Evolutionary conservation across 352 stramenopile species (phyloP).

Genomic region (Hyphochytrium catenoides): DNA sequence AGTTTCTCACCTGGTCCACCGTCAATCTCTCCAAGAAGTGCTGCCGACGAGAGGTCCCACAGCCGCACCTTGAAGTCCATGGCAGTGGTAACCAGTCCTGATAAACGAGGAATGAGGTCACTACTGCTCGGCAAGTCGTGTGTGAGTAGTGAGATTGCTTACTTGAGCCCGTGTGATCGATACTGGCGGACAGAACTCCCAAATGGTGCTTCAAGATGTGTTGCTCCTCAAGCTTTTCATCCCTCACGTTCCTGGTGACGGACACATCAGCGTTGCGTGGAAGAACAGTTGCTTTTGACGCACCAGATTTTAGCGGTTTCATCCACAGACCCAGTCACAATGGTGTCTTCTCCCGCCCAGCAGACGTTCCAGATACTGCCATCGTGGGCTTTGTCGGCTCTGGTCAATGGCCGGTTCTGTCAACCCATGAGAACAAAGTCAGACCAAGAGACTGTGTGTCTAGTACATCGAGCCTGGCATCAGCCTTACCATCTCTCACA

Average conservation of each 20-base stretch:
- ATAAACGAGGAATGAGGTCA: too few species aligned
- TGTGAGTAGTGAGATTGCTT: too few species aligned
- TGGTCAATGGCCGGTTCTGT: constrained; percentile 50
- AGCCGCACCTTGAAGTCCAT: constrained; percentile 11
- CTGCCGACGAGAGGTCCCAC: constrained; percentile 10
- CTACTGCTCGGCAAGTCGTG: too few species aligned
- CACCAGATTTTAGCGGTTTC: constrained; percentile 59
- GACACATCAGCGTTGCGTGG: not conserved
- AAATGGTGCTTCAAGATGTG: too few species aligned
- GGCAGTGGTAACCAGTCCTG: constrained; percentile 10
- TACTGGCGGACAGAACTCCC: too few species aligned
- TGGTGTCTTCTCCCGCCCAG: constrained; percentile 60
- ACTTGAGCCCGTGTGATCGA: too few species aligned
- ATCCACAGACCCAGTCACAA: constrained; percentile 59
- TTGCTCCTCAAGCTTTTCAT: not conserved
- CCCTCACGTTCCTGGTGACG: constrained; percentile 23
- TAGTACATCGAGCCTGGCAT: too few species aligned
- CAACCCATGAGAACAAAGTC: too few species aligned
- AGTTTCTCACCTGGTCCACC: constrained; percentile 7
- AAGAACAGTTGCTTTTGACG: constrained; percentile 2
- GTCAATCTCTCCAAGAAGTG: constrained; percentile 7
- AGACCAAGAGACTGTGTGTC: too few species aligned
- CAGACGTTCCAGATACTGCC: constrained; percentile 65
- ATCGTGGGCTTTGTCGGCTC: constrained; percentile 52
- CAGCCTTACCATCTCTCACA: too few species aligned